Base-by-base conservation (phyloP, 2,329 filamentous ascomycete genomes). In the Stagonosporopsis vannaccii region DNA sequence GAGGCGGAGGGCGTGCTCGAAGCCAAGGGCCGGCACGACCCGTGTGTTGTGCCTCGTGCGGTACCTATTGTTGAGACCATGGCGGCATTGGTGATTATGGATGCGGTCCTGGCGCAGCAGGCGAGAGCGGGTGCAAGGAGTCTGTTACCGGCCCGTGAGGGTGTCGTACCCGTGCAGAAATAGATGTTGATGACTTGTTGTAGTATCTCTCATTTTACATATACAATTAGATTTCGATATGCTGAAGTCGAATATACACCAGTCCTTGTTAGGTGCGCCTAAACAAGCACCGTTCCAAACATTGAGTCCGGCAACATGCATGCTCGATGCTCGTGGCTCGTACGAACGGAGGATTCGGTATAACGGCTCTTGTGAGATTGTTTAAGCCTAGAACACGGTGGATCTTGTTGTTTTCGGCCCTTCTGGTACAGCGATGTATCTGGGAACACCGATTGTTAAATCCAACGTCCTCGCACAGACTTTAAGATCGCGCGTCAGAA, bases 21-120 rank as follows among this genome's bases (percentile, higher is more conserved):
- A 60, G 92, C 93, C 46, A 98, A 97, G 84, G 95, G 95, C 20
- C 84, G 95, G 56, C 94, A 98, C 76, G 94, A 98, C 73, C 93
- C 95, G 3, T 96, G 91, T 70, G 94, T 98, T 19, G 92, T 96
- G 41, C 91, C 92, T 4, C 84, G 93, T 26, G 93, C 92, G 3
- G 88, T 97, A 22, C 90, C 90, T 11, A 94, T 95, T 53, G 90
- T 95, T 3, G 93, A 98, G 82, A 87, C 89, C 35, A 98, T 98
- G 94, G 90, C 93, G 2, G 87, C 92, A 1, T 78, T 98, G 57
- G 90, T 92, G 4, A 81, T 97, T 53, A 92, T 96, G 77, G 94
- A 98, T 78, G 89, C 91, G 3, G 80, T 96, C 59, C 82, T 96
- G 82, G 88, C 90, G 43, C 94, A 97, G 81, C 88, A 91, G 74